Percentiles rank a stretch among this genome's conserved stretches.
These are phyloP conservation scores for Rhizodiscina lignyota DNA, from an alignment of 495 filamentous ascomycete species.

Conservation along the genomic window DNA sequence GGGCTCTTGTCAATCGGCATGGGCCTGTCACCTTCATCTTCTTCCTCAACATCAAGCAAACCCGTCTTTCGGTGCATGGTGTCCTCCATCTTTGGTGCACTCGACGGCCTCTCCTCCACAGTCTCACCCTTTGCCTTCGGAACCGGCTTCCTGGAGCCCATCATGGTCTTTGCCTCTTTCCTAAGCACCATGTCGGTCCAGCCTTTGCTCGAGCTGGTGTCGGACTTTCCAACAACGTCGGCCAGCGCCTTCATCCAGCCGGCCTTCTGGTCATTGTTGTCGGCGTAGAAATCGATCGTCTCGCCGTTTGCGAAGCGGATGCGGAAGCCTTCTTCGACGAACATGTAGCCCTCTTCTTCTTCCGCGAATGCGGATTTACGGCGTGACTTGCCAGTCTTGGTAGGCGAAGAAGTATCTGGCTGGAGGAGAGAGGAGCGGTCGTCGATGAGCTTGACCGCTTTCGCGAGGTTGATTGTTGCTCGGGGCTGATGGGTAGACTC, in stretches of 20 bases:
- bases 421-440: conserved; percentile 71
- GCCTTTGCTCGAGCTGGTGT: conserved; percentile 24
- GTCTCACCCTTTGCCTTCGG: conserved; percentile 10
- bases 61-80: not conserved
- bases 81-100: not conserved
- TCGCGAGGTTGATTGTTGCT: conserved; percentile 89
- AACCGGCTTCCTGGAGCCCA: conserved; percentile 7
- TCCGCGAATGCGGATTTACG: conserved; percentile 92
- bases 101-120: not conserved
- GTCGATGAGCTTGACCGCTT: conserved; percentile 87
- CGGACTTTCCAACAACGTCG: conserved; percentile 63
- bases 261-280: conserved; percentile 68
- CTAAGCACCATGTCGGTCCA: conserved; percentile 81
- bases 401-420: conserved; percentile 24
- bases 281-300: conserved; percentile 96
- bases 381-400: conserved; percentile 49
- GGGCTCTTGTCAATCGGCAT: not conserved
- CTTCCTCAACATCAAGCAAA: not conserved
- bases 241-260: conserved; percentile 87
- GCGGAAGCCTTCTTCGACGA: conserved; percentile 96
- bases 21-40: not conserved
- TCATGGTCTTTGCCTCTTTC: conserved; percentile 19
- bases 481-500: conserved; percentile 88
- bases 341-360: conserved; percentile 98
- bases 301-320: conserved; percentile 97